phyloP scores from a whole-genome alignment of 257 asterid species.

The Apocynum venetum region DNA sequence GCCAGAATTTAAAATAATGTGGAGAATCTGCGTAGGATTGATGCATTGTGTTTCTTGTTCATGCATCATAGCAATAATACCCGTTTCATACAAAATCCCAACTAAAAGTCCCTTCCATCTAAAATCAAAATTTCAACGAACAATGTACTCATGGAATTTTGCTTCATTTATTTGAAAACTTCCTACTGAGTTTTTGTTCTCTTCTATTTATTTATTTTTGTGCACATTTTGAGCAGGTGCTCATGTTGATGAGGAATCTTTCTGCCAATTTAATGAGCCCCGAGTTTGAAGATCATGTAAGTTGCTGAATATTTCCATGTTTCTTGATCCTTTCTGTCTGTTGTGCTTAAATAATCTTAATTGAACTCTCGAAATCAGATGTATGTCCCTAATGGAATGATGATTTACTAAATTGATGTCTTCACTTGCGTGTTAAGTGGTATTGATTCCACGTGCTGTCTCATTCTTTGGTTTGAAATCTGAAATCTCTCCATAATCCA shows the following conservation, averaged over 20 bases:
- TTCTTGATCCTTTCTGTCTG: background rate
- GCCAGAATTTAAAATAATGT: conserved; percentile 9
- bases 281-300: conserved; percentile 78
- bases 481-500: background rate
- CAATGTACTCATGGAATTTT: background rate
- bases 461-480: background rate
- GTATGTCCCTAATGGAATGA: background rate
- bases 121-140: background rate
- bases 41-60: background rate
- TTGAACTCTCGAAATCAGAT: background rate
- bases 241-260: conserved; percentile 82
- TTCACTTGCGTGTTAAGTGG: background rate
- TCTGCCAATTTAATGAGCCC: conserved; percentile 66
- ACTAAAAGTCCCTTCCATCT: background rate
- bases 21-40: background rate
- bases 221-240: conserved; percentile 34
- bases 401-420: too few species aligned
- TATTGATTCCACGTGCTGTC: too few species aligned
- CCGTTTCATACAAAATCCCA: background rate
- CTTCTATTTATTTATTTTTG: background rate
- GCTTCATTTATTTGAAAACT: background rate
- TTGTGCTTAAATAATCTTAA: background rate
- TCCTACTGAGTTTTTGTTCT: background rate
- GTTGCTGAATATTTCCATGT: conserved; percentile 12
- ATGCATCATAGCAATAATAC: background rate